A percentile compares a stretch with the other conserved stretches of the same genome.
Evolutionary conservation across 2,329 filamentous ascomycete species (phyloP).

Genomic region (Penicillium brasilianum): DNA sequence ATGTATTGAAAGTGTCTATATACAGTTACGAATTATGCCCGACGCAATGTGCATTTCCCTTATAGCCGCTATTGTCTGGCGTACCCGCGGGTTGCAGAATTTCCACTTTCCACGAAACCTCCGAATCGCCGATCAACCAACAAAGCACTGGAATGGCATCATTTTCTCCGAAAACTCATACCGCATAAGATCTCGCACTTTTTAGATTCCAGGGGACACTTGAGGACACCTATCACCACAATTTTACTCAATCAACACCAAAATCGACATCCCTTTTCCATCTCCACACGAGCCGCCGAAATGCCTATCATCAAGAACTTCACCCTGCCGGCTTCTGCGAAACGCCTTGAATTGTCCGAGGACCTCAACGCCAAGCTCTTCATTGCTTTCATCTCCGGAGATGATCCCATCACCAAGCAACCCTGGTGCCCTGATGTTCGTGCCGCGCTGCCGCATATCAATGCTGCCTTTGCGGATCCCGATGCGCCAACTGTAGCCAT

Average conservation of each 20-base stretch:
- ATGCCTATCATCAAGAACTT: slow-evolving; percentile 39
- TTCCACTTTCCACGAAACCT: background rate
- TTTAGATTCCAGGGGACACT: background rate
- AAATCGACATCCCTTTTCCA: background rate
- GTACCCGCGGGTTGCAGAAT: slow-evolving; percentile 1
- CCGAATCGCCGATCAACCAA: slow-evolving; percentile 6
- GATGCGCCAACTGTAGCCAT: slow-evolving; percentile 34
- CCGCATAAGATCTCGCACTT: background rate
- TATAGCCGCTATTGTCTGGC: background rate
- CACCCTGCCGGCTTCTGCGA: slow-evolving; percentile 25
- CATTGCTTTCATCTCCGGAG: slow-evolving; percentile 45
- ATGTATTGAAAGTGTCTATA: background rate
- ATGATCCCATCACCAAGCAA: slow-evolving; percentile 42
- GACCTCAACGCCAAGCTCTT: slow-evolving; percentile 34
- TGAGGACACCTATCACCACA: background rate
- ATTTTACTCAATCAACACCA: background rate
- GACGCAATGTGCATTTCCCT: background rate
- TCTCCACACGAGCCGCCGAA: background rate
- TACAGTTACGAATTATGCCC: background rate
- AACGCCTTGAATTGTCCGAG: slow-evolving; percentile 35
- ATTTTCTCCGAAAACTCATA: background rate
- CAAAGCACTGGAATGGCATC: background rate
- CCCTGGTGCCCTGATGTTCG: slow-evolving; percentile 51
- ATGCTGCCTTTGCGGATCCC: slow-evolving; percentile 35
- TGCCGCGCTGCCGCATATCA: slow-evolving; percentile 42